Base-by-base conservation (phyloP, 805 yeast genomes). In the Teunomyces kruisii region DNA sequence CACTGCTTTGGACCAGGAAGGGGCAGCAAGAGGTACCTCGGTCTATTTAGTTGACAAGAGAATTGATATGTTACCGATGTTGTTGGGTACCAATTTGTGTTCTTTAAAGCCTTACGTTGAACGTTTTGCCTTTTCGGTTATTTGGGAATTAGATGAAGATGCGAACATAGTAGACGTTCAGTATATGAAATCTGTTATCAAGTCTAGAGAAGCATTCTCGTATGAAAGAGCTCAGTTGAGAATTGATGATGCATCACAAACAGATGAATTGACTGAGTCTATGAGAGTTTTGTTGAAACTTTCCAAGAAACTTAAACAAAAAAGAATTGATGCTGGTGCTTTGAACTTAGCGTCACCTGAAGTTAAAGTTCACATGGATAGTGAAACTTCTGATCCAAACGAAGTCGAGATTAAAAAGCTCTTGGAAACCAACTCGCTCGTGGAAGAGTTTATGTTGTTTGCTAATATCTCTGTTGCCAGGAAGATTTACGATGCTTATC, bases 371-470 rank as follows among this genome's bases (percentile, higher is more conserved):
- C 94, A 90, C 56, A 86, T 91, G 84, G 99, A 94, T 58, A 85
- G 92, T 60, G 99, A 94, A 68, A 90, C 98, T 3, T 85, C 96
- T 1, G 99, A 94, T 64, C 98, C 99, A 1, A 86, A 86, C 48
- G 96, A 89, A 57, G 97, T 94, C 38, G 98, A 92, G 62, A 83
- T 94, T 52, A 94, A 94, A 64, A 79, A 88, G 61, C 68, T 88
- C 9, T 75, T 86, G 39, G 99, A 88, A 41, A 94, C 99, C 2
- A 94, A 92, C 61, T 94, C 99, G 2, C 73, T 94, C 42, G 99
- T 94, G 46, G 99, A 94, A 65, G 99, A 94, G 68, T 94, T 94
- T 67, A 94, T 94, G 99, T 78, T 94, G 77, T 75, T 95, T 54
- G 99, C 98, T 42, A 94, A 94, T 62, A 92, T 92, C 43, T 85